phyloP scores from a whole-genome alignment of 2,329 filamentous ascomycete species.

The Colletotrichum destructivum region DNA sequence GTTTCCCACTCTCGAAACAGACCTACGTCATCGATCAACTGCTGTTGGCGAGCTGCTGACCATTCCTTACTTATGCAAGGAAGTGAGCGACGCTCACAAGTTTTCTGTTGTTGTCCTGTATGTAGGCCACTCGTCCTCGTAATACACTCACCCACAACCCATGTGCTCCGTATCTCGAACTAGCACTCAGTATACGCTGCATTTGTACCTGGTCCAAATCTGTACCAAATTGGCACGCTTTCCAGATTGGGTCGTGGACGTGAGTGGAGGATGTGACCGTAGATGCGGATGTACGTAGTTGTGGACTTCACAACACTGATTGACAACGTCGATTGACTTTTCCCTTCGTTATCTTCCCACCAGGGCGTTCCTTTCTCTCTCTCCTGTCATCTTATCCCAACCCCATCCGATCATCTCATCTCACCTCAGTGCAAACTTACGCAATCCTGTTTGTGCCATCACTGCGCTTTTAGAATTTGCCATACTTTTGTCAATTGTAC shows the following conservation, averaged over 20 bases:
- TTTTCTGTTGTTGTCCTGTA: constrained; percentile 10
- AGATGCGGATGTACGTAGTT: constrained; percentile 7
- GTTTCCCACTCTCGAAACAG: constrained; percentile 40
- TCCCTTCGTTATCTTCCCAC: neutral
- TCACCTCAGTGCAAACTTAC: constrained; percentile 2
- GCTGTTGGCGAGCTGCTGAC: constrained; percentile 19
- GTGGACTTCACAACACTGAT: neutral
- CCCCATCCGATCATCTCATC: constrained; percentile 13
- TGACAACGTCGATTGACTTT: constrained; percentile 6
- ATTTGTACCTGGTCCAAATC: neutral
- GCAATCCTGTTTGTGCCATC: constrained; percentile 1
- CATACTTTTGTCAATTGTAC: constrained; percentile 1
- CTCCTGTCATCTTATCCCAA: constrained; percentile 13
- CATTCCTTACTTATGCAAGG: neutral
- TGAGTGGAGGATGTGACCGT: constrained; percentile 1
- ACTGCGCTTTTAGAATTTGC: neutral
- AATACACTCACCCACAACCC: neutral
- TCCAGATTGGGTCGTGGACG: constrained; percentile 10
- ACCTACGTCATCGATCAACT: constrained; percentile 36
- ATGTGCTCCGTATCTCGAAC: neutral
- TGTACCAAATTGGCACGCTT: constrained; percentile 11
- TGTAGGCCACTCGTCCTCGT: neutral
- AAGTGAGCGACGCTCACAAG: neutral
- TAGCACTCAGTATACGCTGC: neutral
- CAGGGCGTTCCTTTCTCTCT: neutral